Evolutionary conservation across 768 basidiomycete species (phyloP).

Genomic region (Leccinum subgranulosum): DNA sequence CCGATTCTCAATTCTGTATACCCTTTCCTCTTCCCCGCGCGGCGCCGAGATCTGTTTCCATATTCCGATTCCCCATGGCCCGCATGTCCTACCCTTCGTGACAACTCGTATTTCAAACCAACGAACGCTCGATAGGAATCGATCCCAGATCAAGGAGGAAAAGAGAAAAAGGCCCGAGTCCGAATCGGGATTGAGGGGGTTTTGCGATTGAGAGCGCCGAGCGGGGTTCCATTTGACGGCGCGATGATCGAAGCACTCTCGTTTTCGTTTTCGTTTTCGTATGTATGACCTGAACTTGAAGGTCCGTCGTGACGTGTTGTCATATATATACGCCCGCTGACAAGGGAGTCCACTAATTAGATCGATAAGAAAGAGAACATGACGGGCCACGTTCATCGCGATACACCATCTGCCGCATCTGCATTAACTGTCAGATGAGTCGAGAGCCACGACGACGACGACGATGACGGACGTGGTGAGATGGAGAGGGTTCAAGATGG

Average conservation of each 20-base stretch:
- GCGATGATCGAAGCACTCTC: background rate
- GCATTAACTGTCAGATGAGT: background rate
- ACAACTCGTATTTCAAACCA: background rate
- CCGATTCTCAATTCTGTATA: background rate
- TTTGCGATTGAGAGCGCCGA: slow-evolving; percentile 8
- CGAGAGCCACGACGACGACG: background rate
- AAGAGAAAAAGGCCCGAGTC: background rate
- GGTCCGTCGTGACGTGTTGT: background rate
- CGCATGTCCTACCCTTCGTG: background rate
- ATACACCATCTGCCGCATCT: background rate
- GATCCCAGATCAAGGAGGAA: background rate
- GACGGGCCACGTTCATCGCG: background rate
- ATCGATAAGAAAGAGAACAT: background rate
- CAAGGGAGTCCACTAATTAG: background rate
- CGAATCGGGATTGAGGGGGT: slow-evolving; percentile 3
- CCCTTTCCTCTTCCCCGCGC: background rate
- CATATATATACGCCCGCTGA: background rate
- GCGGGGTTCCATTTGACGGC: background rate
- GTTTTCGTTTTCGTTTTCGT: background rate
- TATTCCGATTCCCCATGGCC: background rate
- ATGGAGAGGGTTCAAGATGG: background rate
- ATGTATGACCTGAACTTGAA: background rate
- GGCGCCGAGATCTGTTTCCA: background rate
- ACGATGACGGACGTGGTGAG: background rate
- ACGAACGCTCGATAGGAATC: background rate